Percentiles rank a stretch among this genome's conserved stretches.
phyloP scores from a whole-genome alignment of 257 asterid genomes.

The Solanum virginianum region DNA sequence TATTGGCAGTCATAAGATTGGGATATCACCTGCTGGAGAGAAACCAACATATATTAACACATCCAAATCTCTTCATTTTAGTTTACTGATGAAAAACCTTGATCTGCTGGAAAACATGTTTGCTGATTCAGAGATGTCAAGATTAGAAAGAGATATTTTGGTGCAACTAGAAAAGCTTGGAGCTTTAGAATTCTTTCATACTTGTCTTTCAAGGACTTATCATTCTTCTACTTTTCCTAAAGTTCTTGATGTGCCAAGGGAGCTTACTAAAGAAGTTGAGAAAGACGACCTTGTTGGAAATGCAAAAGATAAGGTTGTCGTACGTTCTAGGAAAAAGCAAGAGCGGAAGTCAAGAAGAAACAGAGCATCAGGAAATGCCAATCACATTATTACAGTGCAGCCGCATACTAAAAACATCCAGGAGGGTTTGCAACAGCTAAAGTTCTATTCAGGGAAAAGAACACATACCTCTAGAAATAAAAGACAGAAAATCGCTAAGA shows the following conservation, averaged over 20 bases:
- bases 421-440: slow-evolving; percentile 6
- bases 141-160: slow-evolving; percentile 63
- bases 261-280: slow-evolving; percentile 23
- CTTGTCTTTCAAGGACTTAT: slow-evolving; percentile 36
- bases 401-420: not conserved
- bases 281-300: slow-evolving; percentile 9
- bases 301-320: slow-evolving; percentile 18
- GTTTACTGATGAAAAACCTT: slow-evolving; percentile 58
- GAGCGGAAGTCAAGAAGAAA: slow-evolving; percentile 48
- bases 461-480: slow-evolving; percentile 22
- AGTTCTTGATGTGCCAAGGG: slow-evolving; percentile 12
- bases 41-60: slow-evolving; percentile 13
- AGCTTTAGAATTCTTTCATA: slow-evolving; percentile 58
- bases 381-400: slow-evolving; percentile 1
- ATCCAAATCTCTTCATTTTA: slow-evolving; percentile 32
- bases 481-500: slow-evolving; percentile 38
- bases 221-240: slow-evolving; percentile 15
- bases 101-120: slow-evolving; percentile 51
- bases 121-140: slow-evolving; percentile 33
- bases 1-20: slow-evolving; percentile 4
- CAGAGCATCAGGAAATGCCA: slow-evolving; percentile 13
- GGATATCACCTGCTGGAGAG: slow-evolving; percentile 7
- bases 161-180: slow-evolving; percentile 64
- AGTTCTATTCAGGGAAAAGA: slow-evolving; percentile 13
- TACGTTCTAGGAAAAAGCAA: slow-evolving; percentile 46